Conservation (phyloP, 139 green algal species). For the Ettlia oleoabundans region DNA sequence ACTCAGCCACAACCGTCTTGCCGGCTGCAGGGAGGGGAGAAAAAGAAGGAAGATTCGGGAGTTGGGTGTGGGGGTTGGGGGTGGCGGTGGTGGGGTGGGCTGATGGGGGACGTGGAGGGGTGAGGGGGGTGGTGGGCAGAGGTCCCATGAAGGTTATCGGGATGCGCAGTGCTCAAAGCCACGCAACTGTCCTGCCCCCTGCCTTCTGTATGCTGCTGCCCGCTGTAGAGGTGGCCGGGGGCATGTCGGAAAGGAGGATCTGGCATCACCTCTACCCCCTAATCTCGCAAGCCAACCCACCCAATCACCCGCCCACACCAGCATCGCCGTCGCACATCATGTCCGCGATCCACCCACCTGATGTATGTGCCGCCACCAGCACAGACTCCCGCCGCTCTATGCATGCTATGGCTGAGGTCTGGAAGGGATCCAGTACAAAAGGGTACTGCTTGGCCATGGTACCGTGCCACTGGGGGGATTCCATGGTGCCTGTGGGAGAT, state of each 20-base stretch:
- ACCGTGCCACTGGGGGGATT: conserved; percentile 69
- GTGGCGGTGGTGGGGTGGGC: background rate
- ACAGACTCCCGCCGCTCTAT: conserved; percentile 90
- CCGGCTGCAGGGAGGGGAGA: conserved; percentile 59
- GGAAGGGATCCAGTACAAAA: conserved; percentile 93
- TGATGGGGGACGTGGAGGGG: background rate
- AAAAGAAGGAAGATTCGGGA: background rate
- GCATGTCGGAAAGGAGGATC: no score
- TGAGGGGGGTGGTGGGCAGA: no score
- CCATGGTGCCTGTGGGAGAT: conserved; percentile 71
- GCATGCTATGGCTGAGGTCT: conserved; percentile 83
- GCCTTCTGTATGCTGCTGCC: no score
- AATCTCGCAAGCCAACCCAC: no score
- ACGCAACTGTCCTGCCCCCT: no score
- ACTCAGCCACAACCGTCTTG: conserved; percentile 96
- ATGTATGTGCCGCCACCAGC: conserved; percentile 93
- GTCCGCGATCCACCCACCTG: no score
- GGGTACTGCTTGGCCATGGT: conserved; percentile 82
- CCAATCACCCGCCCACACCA: no score
- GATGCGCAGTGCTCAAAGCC: no score
- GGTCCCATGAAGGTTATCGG: no score
- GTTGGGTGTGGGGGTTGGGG: background rate
- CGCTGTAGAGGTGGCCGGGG: no score
- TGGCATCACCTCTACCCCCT: no score
- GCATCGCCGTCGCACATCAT: no score